Base-by-base conservation (phyloP, 805 yeast genomes). In the Myxozyma lipomycoides region DNA sequence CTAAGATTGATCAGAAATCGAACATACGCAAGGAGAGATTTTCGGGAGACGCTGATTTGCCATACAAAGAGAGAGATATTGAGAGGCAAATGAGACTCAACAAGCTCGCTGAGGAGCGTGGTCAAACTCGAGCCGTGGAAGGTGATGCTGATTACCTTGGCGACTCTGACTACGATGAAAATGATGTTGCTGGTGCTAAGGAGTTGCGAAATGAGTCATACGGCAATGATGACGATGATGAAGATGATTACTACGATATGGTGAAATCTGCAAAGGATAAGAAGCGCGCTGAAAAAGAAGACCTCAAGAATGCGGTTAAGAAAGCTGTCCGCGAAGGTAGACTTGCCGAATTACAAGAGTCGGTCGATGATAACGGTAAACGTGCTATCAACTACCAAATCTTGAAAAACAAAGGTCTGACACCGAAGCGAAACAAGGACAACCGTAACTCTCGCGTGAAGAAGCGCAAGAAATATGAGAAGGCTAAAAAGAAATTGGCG, bases 401-500 rank as follows among this genome's bases (percentile, higher is more conserved):
- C 56, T 76, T 87, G 72, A 93, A 91, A 78, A 93, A 93, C 74
- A 90, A 87, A 74, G 98, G 98, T 65, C 81, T 93, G 57, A 90
- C 97, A 1, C 91, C 95, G 18, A 85, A 83, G 69, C 79, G 96
- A 67, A 85, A 86, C 75, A 93, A 93, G 77, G 96, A 87, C 59
- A 82, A 86, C 75, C 81, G 97, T 71, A 93, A 93, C 68, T 80
- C 98, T 39, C 84, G 98, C 73, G 98, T 93, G 63, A 93, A 93
- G 78, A 93, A 91, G 95, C 85, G 98, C 77, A 86, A 83, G 82
- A 87, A 87, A 80, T 93, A 86, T 74, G 98, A 88, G 58, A 77
- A 79, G 67, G 98, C 98, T 25, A 82, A 88, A 74, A 91, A 88
- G 87, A 88, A 88, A 69, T 83, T 93, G 70, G 82, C 83, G 65